These are phyloP conservation scores for Wickerhamomyces strasburgensis DNA, from an alignment of 805 yeast genomes.

Conservation along the genomic window DNA sequence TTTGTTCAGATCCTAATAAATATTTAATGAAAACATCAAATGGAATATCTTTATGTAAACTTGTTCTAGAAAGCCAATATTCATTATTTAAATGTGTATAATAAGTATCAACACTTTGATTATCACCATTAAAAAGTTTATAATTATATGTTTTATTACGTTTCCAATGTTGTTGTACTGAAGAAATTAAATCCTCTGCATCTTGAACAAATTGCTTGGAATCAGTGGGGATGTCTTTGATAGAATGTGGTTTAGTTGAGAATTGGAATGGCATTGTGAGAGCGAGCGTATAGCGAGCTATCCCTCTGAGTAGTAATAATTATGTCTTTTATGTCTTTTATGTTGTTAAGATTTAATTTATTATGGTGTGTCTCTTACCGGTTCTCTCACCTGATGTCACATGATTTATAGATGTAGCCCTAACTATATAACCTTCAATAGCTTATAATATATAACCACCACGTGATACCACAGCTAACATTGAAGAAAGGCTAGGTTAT, in stretches of 20 bases:
- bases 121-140: slow-evolving; percentile 21
- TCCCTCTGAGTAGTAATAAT: background rate
- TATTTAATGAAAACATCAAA: slow-evolving; percentile 26
- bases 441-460: too few relatives aligned
- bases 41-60: slow-evolving; percentile 19
- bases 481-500: too few relatives aligned
- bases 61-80: slow-evolving; percentile 31
- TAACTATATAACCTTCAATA: too few relatives aligned
- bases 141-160: slow-evolving; percentile 29
- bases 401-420: too few relatives aligned
- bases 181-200: slow-evolving; percentile 24
- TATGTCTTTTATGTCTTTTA: too few relatives aligned
- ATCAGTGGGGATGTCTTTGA: slow-evolving; percentile 15
- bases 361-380: too few relatives aligned
- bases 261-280: slow-evolving; percentile 14
- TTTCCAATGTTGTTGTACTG: slow-evolving; percentile 26
- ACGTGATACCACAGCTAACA: too few relatives aligned
- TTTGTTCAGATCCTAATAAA: slow-evolving; percentile 26
- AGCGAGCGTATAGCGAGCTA: background rate
- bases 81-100: slow-evolving; percentile 23
- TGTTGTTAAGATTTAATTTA: too few relatives aligned
- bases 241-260: slow-evolving; percentile 12
- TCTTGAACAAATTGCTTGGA: slow-evolving; percentile 15
- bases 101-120: slow-evolving; percentile 30
- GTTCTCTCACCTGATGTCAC: too few relatives aligned